Base-by-base conservation (phyloP, 192 early-diverging fungal species). In the Chytriomyces hyalinus region DNA sequence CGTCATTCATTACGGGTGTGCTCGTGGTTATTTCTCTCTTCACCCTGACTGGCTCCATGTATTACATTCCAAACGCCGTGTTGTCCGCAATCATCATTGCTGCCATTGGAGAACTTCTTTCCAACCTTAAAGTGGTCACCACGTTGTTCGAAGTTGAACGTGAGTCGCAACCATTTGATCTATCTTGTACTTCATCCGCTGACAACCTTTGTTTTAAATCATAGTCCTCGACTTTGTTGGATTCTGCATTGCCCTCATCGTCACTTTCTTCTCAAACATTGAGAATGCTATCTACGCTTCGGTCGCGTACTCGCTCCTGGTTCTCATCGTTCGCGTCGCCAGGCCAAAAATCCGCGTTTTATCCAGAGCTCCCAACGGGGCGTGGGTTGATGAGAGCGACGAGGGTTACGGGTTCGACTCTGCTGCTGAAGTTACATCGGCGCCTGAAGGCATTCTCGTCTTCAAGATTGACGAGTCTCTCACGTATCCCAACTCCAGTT, bases 81-180 rank as follows among this genome's bases (percentile, higher is more conserved):
- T 84, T 98, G 5, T 89, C 92, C 4, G 95, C 94, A 0, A 89
- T 98, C 49, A 94, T 97, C 76, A 92, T 95, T 75, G 89, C 88
- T 67, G 92, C 94, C n/a, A 93, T 98, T 36, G 83, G 90, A 28
- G 92, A 93, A 61, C 83, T 98, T 63, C 84, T 98, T 53, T 81
- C 84, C 3, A 85, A 89, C 20, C 91, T 90, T 4, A 65, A 78
- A 0, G 83, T 88, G n/a, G 78, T 92, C 70, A 84, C 79, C 53
- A 65, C 26, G 6, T 49, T 73, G 11, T 20, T 61, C 10, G 61
- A 73, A 62, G 45, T 73, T 63, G 71, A 73, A 5, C 8, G 70
- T 71, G 17, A 15, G 53, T 50, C 36, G 36, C 36, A 36, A 36
- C 36, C 36, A 36, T 36, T 36, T 36, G 36, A 26, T 26, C 36